phyloP scores from a whole-genome alignment of 805 yeast species.

The Yarrowia hollandica region DNA sequence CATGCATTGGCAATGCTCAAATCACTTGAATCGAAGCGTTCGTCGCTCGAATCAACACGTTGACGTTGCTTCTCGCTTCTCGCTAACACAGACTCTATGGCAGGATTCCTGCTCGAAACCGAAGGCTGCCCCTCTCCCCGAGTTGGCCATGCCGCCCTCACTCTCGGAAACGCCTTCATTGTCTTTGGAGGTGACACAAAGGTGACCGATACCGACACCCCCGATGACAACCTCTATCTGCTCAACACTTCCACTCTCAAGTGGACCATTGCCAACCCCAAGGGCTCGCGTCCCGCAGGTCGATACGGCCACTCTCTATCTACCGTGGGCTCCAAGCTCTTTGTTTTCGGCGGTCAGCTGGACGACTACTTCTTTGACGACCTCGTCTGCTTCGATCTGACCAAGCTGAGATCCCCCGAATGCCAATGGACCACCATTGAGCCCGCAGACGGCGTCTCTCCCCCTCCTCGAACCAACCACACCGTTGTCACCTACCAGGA shows the following conservation, averaged over 20 bases:
- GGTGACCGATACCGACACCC: constrained; percentile 62
- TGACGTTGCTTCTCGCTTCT: too few relatives aligned
- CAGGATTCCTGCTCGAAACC: constrained; percentile 62
- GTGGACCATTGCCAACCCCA: constrained; percentile 77
- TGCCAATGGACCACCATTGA: constrained; percentile 80
- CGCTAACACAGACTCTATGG: constrained; percentile 37
- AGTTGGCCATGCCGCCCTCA: constrained; percentile 90
- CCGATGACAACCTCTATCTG: constrained; percentile 87
- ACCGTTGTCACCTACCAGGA: constrained; percentile 79
- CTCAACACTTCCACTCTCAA: constrained; percentile 75
- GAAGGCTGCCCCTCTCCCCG: constrained; percentile 91
- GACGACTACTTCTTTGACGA: constrained; percentile 82
- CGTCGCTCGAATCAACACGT: too few relatives aligned
- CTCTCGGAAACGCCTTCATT: constrained; percentile 92
- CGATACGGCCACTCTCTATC: constrained; percentile 94
- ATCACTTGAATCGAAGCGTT: too few relatives aligned
- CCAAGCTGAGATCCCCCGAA: constrained; percentile 77
- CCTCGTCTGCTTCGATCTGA: constrained; percentile 79
- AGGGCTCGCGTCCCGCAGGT: constrained; percentile 79
- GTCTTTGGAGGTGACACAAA: constrained; percentile 95
- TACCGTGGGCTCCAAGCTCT: constrained; percentile 62
- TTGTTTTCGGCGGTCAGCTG: constrained; percentile 92
- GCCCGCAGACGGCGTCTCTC: constrained; percentile 52
- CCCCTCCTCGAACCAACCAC: constrained; percentile 89
- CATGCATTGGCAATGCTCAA: too few relatives aligned